These are phyloP conservation scores for Colletotrichum tabaci DNA, from an alignment of 2,329 filamentous ascomycete genomes.

Conservation along the genomic window DNA sequence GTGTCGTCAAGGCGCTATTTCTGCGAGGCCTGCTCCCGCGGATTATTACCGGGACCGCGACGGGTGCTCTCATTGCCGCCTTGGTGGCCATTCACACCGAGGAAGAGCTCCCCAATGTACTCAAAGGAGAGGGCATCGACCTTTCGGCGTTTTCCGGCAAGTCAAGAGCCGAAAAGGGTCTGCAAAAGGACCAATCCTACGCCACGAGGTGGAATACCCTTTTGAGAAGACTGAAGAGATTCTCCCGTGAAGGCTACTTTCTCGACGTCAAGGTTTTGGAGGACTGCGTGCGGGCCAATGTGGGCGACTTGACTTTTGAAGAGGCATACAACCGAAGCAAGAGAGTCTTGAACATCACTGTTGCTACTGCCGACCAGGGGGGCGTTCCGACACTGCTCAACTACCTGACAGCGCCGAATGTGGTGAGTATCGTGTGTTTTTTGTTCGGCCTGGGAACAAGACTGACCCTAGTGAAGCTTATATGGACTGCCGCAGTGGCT, in stretches of 20 bases:
- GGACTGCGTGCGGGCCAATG: constrained; percentile 85
- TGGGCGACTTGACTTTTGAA: constrained; percentile 92
- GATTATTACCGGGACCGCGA: constrained; percentile 93
- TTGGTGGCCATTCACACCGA: constrained; percentile 90
- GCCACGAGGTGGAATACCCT: constrained; percentile 71
- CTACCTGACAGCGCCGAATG: constrained; percentile 93
- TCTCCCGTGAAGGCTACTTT: constrained; percentile 84
- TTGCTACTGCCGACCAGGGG: constrained; percentile 80
- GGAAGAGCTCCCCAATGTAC: constrained; percentile 83
- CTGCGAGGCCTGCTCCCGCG: constrained; percentile 85
- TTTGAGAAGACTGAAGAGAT: constrained; percentile 76
- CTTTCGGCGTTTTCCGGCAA: constrained; percentile 78
- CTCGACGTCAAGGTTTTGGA: constrained; percentile 87
- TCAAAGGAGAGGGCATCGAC: constrained; percentile 86
- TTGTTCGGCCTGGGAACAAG: not conserved
- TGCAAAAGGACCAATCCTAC: constrained; percentile 55
- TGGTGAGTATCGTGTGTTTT: constrained; percentile 70
- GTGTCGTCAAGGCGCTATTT: constrained; percentile 90
- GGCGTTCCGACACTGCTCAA: constrained; percentile 90
- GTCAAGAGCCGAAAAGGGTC: constrained; percentile 49
- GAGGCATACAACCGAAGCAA: constrained; percentile 91
- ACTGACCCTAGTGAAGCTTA: constrained; percentile 67
- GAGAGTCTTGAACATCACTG: constrained; percentile 90
- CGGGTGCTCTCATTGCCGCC: constrained; percentile 90
- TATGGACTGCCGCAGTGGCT: constrained; percentile 84